Percentiles rank a stretch among this genome's conserved stretches.
phyloP scores from a whole-genome alignment of 495 filamentous ascomycete genomes.

The Neurospora sp. region DNA sequence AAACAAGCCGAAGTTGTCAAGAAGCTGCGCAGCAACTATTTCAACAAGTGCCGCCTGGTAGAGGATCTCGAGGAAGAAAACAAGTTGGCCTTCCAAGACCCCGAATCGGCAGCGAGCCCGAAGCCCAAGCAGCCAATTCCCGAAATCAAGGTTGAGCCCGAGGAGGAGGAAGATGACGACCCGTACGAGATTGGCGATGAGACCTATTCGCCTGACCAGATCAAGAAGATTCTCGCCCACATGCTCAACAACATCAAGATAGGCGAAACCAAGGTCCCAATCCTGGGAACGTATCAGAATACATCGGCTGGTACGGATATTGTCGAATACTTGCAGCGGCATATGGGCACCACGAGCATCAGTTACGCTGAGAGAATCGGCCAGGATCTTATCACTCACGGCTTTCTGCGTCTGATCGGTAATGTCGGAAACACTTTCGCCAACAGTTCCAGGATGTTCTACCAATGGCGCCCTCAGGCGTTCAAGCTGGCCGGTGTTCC shows the following conservation, averaged over 20 bases:
- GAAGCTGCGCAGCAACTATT: constrained; percentile 91
- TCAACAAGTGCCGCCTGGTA: constrained; percentile 94
- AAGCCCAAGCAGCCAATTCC: constrained; percentile 39
- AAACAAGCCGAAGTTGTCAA: constrained; percentile 82
- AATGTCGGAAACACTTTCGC: constrained; percentile 93
- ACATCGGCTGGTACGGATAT: constrained; percentile 85
- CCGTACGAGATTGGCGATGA: constrained; percentile 86
- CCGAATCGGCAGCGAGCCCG: constrained; percentile 37
- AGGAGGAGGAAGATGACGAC: constrained; percentile 52
- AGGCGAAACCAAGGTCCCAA: constrained; percentile 86
- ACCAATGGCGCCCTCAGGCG: constrained; percentile 90
- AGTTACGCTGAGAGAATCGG: constrained; percentile 87
- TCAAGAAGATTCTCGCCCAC: constrained; percentile 81
- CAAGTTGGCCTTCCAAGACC: constrained; percentile 91
- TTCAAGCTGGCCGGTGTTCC: constrained; percentile 82
- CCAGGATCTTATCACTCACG: constrained; percentile 79
- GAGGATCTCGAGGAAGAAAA: constrained; percentile 98
- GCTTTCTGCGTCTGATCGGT: constrained; percentile 83
- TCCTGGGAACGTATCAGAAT: constrained; percentile 89
- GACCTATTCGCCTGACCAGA: constrained; percentile 67
- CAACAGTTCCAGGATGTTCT: constrained; percentile 93
- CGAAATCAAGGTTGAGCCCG: constrained; percentile 49
- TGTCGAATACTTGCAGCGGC: constrained; percentile 83
- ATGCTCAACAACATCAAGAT: constrained; percentile 81
- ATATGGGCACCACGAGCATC: constrained; percentile 73